Evolutionary conservation across 164 flowering plant genomes (phyloP).

Genomic region (Nymphaea colorata): DNA sequence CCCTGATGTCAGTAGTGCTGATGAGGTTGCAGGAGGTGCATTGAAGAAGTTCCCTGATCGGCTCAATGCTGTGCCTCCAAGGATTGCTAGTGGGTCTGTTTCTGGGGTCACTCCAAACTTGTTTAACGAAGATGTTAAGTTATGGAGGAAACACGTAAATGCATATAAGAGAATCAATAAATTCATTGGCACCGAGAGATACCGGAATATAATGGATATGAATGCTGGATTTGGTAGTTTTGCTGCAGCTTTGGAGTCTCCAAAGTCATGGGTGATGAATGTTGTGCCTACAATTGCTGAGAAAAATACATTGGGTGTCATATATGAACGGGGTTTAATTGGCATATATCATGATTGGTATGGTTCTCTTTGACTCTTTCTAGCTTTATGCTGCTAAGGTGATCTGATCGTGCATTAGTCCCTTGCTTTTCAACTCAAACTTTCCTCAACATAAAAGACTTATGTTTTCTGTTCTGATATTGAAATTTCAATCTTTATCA

Average conservation of each 20-base stretch:
- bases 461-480: not conserved
- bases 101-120: constrained; percentile 62
- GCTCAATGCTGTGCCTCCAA: constrained; percentile 73
- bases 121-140: constrained; percentile 56
- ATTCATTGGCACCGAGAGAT: constrained; percentile 68
- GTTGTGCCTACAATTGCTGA: constrained; percentile 88
- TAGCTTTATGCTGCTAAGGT: not conserved
- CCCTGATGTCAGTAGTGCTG: constrained; percentile 33
- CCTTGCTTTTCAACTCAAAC: not conserved
- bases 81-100: constrained; percentile 63
- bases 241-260: constrained; percentile 69
- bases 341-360: constrained; percentile 99
- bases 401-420: not conserved
- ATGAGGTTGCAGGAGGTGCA: constrained; percentile 51
- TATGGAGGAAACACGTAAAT: constrained; percentile 80
- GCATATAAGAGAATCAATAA: constrained; percentile 63
- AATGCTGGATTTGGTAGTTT: constrained; percentile 91
- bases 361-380: constrained; percentile 1
- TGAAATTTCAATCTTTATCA: constrained; percentile 11
- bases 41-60: constrained; percentile 66
- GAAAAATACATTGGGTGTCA: constrained; percentile 59
- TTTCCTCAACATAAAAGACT: not conserved
- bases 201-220: constrained; percentile 94
- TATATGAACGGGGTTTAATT: constrained; percentile 77
- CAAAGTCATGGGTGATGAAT: constrained; percentile 88